Evolutionary conservation across 2,329 filamentous ascomycete genomes (phyloP), one percentile per base, ranked within the genome.

Genomic region (Arthrobotrys sphaeroides): DNA sequence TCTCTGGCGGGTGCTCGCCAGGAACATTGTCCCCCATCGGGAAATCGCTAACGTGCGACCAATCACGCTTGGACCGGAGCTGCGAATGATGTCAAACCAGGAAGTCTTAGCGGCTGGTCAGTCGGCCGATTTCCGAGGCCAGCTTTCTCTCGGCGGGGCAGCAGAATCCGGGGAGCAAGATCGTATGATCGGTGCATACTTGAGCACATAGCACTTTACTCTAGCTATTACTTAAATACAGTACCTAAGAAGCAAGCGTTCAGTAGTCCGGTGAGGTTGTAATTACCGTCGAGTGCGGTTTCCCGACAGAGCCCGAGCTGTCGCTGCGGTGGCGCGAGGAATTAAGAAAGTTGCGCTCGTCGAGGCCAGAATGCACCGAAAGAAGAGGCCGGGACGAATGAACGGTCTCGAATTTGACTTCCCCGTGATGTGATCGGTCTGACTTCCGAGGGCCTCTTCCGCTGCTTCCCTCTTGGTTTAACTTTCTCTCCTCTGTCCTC

Each of bases 71-170:
- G 10, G 33, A 24, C 33, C 28, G 38, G 38, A 38, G 42, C 18
- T 31, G 42, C 47, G 13, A 22, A 67, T 73, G 69, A 73, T 73
- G 69, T 73, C 69, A 73, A 67, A 61, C 12, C 65, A 13, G 53
- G 31, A 43, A 53, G 16, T 72, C 18, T 62, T 45, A 24, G 47
- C 47, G 42, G 42, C 38, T 49, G 40, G 47, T 24, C 31, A 20
- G 61, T 73, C 69, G 69, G 69, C 61, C 69, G 69, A 61, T 66
- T 66, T 65, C 69, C 69, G 69, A 73, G 51, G 60, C 45, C 66
- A 49, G 18, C n/a, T n/a, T n/a, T n/a, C n/a, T n/a, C n/a, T n/a
- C n/a, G 64, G 64, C 43, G 64, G 64, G 64, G 64, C 49, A 57
- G 49, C 26, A 49, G 38, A 67, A 67, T 57, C 49, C 62, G 62